Evolutionary conservation across 768 basidiomycete genomes (phyloP), one percentile per base, ranked within the genome.

Genomic region (Krasilnikovozyma curviuscula): DNA sequence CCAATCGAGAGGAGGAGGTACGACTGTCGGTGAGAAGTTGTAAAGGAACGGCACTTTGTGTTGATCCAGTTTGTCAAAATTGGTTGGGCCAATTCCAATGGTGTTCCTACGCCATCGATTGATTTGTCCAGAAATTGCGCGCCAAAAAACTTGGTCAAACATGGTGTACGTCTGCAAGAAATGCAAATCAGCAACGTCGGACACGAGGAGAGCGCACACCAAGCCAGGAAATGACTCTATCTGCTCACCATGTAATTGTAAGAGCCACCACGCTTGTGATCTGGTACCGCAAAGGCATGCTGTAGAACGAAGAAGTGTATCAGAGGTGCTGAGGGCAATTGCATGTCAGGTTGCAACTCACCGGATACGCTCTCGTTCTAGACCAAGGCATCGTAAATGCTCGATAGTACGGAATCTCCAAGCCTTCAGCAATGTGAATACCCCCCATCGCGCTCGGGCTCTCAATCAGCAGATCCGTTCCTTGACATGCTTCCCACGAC

Each of bases 11-110:
- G 91, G 91, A 24, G 81, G 84, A 7, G 89, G 88, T 13, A 97
- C 84, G 39, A 85, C 71, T 27, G 74, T 70, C 1, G 88, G 83
- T 58, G 84, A 89, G 62, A 97, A 97, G 64, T 95, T 97, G 66
- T 98, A 98, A 27, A 98, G 65, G 69, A 97, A 98, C 3, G 91
- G 91, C 42, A 91, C 83, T 67, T 89, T 93, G 67, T 97, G 88
- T 30, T 83, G 83, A 61, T 93, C 86, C 77, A 97, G 83, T 66
- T 79, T 86, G 65, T 97, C 93, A 35, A 93, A 69, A 55, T 71
- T 86, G 16, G 91, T 95, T 53, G 79, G 71, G 3, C 73, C 73
- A 30, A 98, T 72, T 40, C 73, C 74, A 19, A 97, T 66, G 7
- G 75, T 61, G 54, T 85, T 75, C 54, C 78, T 73, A 28, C 91